These are phyloP conservation scores for Trypanosoma brucei DNA, from an alignment of 208 protist genomes.

Conservation along the genomic window DNA sequence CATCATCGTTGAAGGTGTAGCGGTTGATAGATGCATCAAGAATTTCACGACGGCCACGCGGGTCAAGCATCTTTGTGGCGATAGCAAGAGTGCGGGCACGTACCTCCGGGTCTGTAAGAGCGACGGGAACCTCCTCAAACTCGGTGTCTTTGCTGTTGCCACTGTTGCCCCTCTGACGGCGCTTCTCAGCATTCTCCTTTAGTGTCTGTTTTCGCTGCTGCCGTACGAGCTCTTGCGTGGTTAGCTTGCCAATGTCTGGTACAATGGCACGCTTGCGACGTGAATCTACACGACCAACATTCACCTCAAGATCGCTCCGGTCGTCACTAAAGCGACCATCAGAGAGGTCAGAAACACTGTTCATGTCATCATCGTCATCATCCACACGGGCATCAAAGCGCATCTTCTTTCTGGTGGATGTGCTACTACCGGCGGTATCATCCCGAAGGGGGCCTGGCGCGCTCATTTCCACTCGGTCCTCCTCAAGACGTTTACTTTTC, in stretches of 20 bases:
- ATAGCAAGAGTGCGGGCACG: constrained; percentile 85
- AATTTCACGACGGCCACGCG: constrained; percentile 80
- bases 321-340: constrained; percentile 36
- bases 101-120: constrained; percentile 79
- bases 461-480: constrained; percentile 73
- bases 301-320: constrained; percentile 50
- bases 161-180: constrained; percentile 42
- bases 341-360: constrained; percentile 22
- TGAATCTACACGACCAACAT: constrained; percentile 60
- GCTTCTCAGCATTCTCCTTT: constrained; percentile 72
- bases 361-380: constrained; percentile 24
- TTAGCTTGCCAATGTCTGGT: constrained; percentile 63
- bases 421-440: constrained; percentile 11
- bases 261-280: constrained; percentile 71
- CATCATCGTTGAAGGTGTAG: constrained; percentile 87
- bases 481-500: constrained; percentile 29
- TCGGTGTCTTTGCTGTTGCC: constrained; percentile 47
- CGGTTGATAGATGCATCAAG: constrained; percentile 84
- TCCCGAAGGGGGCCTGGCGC: constrained; percentile 29
- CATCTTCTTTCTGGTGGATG: constrained; percentile 30
- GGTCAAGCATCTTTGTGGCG: constrained; percentile 81
- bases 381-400: constrained; percentile 43
- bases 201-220: constrained; percentile 77
- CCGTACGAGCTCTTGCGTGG: constrained; percentile 78
- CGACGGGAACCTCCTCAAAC: constrained; percentile 87